Evolutionary conservation across 768 basidiomycete species (phyloP), one percentile per base, ranked within the genome.

Genomic region (Dioszegia hungarica): DNA sequence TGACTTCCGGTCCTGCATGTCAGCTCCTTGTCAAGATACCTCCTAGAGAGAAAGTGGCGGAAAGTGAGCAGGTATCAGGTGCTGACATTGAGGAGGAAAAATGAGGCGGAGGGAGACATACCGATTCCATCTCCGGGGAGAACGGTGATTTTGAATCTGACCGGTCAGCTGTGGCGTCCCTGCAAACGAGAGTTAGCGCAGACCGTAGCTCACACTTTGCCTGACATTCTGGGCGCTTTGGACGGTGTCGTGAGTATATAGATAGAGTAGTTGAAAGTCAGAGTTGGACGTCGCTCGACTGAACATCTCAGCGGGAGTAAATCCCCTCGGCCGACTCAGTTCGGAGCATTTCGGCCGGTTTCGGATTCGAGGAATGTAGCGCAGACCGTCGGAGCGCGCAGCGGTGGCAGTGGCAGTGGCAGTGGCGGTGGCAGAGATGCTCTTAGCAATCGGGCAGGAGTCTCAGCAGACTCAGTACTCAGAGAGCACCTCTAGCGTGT

Each of bases 81-180:
- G n/a, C n/a, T n/a, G n/a, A n/a, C n/a, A n/a, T n/a, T n/a, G n/a
- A n/a, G n/a, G n/a, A n/a, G n/a, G n/a, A n/a, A n/a, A n/a, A n/a
- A n/a, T n/a, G n/a, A 39, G 33, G 29, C 24, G 19, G 12, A 44
- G 8, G 29, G 28, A 14, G 33, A 70, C 81, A 39, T 70, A 90
- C 93, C 94, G 67, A 99, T 98, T 59, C 95, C 95, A 78, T 99
- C 95, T 49, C 95, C 95, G n/a, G 87, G 86, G 39, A 99, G 85
- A 51, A 93, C 82, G 33, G 85, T 88, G 73, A 99, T 84, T 61
- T 86, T 86, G 77, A 88, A 95, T 52, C 92, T 93, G 66, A 6
- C 11, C 20, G 11, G 20, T 59, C 31, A 63, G 61, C 56, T 20
- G 34, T 41, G 39, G 15, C n/a, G 15, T 8, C 25, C 11, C 20